Evolutionary conservation across 345 rosid species (phyloP).

Genomic region (Eucalyptus pauciflora): DNA sequence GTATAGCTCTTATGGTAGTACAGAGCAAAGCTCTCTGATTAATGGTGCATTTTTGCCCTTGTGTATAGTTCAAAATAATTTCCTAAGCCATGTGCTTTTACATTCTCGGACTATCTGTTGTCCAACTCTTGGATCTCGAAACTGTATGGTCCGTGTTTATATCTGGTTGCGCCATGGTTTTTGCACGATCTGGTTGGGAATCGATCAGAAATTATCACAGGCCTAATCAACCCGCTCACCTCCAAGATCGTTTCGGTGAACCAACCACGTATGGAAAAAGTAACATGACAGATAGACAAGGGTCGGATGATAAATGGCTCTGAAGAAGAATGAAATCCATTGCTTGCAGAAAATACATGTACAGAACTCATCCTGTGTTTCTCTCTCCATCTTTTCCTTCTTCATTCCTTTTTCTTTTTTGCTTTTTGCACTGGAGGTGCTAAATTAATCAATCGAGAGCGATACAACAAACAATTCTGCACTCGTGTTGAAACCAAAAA

Average conservation of each 20-base stretch:
- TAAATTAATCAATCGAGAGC: background rate
- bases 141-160: background rate
- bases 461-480: constrained; percentile 2
- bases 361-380: background rate
- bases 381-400: background rate
- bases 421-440: background rate
- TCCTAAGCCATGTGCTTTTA: background rate
- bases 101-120: background rate
- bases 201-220: background rate
- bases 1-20: background rate
- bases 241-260: background rate
- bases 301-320: background rate
- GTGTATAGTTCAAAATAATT: background rate
- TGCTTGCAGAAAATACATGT: background rate
- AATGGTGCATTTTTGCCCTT: background rate
- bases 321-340: background rate
- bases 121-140: background rate
- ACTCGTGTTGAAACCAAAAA: background rate
- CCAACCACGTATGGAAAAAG: background rate
- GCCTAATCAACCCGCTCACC: background rate
- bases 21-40: background rate
- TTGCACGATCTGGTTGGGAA: background rate
- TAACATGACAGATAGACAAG: background rate
- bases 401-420: background rate
- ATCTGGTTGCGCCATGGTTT: background rate